Base-by-base conservation (phyloP, 2,329 filamentous ascomycete genomes). In the Aureobasidium lini region DNA sequence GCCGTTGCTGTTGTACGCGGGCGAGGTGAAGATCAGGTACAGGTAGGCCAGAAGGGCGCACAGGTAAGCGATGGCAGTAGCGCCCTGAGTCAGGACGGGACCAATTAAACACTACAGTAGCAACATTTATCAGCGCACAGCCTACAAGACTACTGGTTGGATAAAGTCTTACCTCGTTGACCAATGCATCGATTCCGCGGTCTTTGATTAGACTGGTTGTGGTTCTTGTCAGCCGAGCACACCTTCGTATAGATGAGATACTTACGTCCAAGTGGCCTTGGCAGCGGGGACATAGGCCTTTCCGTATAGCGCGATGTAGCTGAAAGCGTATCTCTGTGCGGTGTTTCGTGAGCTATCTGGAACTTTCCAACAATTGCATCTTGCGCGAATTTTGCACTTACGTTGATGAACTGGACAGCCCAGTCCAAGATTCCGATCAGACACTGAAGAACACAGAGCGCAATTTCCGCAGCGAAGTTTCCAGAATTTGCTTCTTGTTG, bases 281-380 rank as follows among this genome's bases (percentile, higher is more conserved):
- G 92, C 91, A 0, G 91, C 89, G 1, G 84, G 80, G 58, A 96
- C 82, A 70, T 96, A 97, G 0, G 88, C 77, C 72, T 95, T 95
- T 16, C 93, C 93, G 70, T 96, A 96, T 0, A 96, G 79, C 0
- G 93, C 91, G 68, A 97, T 95, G 70, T 96, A 90, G 32, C 86
- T 91, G 73, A 95, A 96, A 0, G 91, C 91, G 66, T 95, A 96
- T 47, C 60, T 60, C 54, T 57, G 34, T 54, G 23, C 23, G 23
- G 23, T 7, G 29, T 39, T 57, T 47, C 34, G 43, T 61, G 18
- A 61, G 59, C 44, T 23, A 28, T 58, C 47, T 57, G 9, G 52
- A 57, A 47, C 69, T 71, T 9, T 69, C 69, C 50, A 71, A 37
- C n/a, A 8, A 37, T 37, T 46, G 52, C 70, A 66, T 90, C 85